These are phyloP conservation scores for Arachis monticola DNA, from an alignment of 331 rosid genomes.

Conservation along the genomic window DNA sequence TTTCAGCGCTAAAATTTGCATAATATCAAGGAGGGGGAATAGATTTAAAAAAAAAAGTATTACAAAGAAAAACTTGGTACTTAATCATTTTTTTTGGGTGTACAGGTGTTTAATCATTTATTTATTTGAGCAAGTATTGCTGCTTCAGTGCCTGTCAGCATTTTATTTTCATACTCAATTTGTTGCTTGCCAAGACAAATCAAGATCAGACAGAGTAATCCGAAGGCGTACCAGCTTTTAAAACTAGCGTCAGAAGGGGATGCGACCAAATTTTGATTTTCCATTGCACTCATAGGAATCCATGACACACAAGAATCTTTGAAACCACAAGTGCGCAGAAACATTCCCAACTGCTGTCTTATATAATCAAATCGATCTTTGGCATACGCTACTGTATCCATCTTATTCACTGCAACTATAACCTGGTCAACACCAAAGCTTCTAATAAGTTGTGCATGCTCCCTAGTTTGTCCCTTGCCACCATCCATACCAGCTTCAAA, in stretches of 20 bases:
- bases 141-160: not conserved
- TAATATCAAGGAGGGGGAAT: not conserved
- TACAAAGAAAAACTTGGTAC: not conserved
- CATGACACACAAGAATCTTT: conserved; percentile 75
- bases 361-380: conserved; percentile 87
- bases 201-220: conserved; percentile 19
- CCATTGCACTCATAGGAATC: conserved; percentile 92
- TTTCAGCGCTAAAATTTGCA: not conserved
- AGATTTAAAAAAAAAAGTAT: not conserved
- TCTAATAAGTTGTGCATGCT: conserved; percentile 93
- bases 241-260: conserved; percentile 76
- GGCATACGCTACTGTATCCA: conserved; percentile 88
- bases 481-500: conserved; percentile 94
- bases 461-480: conserved; percentile 90
- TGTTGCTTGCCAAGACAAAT: conserved; percentile 28
- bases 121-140: not conserved
- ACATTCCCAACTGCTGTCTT: conserved; percentile 67
- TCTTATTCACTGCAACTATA: conserved; percentile 88
- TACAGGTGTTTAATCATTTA: not conserved
- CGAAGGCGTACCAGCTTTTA: conserved; percentile 70
- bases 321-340: conserved; percentile 87
- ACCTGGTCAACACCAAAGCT: conserved; percentile 98
- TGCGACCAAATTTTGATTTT: conserved; percentile 89
- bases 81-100: not conserved
- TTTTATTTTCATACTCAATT: conserved; percentile 9